Base-by-base conservation (phyloP, 495 filamentous ascomycete genomes). In the Trichocladium antarcticum region DNA sequence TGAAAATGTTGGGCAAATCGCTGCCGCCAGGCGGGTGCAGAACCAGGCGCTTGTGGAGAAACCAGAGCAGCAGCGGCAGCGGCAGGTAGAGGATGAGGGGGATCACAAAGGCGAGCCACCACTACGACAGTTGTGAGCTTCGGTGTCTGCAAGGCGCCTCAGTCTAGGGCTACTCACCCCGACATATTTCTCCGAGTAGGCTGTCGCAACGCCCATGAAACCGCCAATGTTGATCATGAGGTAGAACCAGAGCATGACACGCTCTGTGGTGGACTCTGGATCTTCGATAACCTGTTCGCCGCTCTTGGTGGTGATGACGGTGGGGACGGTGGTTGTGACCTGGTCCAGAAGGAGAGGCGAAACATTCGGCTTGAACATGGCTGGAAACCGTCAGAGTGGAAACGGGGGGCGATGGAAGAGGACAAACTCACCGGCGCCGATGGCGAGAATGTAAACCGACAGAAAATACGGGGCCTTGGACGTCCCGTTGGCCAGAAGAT, bases 91-190 rank as follows among this genome's bases (percentile, higher is more conserved):
- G 68, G 45, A 79, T 64, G 17, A 77, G 71, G 34, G 82, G 80
- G 29, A 92, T 77, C 39, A 88, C 66, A 65, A 81, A 89, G n/a
- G 79, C 68, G 22, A 73, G 58, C 81, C 81, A 89, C 74, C 83
- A 87, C 54, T 60, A 38, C n/a, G 34, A 27, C 19, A 16, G 14
- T n/a, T 17, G 22, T 41, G 14, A 42, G 17, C 14, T 12, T 8
- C n/a, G 10, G 6, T 5, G 2, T 6, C 6, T 1, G 14, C 11
- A 16, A 29, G 16, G 8, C 4, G n/a, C 1, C 5, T 37, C 10
- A 12, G 4, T 19, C 17, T 35, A 1, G 16, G 17, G 21, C 11
- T 19, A 60, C 57, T 51, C 50, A 60, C 57, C 43, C 78, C 83
- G 22, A 81, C 70, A 55, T 71, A 72, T 45, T 71, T 73, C 55